Percentiles rank a stretch among this genome's conserved stretches.
Evolutionary conservation across 805 yeast genomes (phyloP).

Genomic region (Barnettozyma populi): DNA sequence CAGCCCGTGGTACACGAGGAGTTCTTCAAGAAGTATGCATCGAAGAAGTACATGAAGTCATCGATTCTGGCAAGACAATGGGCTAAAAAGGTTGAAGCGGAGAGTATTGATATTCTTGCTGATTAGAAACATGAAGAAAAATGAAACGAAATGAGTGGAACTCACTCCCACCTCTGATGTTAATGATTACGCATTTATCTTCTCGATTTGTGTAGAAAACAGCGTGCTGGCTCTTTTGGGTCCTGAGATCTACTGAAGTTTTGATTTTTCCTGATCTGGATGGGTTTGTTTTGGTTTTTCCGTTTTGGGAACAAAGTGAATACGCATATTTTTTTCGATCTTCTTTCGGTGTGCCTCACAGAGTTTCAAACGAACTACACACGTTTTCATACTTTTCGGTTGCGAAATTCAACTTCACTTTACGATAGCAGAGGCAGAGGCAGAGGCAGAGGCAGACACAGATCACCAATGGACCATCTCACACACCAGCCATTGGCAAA

Average conservation of each 20-base stretch:
- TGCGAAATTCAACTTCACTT: no score
- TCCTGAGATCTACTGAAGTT: background rate
- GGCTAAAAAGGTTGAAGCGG: constrained; percentile 53
- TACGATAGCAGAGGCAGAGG: background rate
- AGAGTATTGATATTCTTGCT: constrained; percentile 12
- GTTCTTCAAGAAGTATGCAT: constrained; percentile 86
- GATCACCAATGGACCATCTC: constrained; percentile 10
- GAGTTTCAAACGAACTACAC: background rate
- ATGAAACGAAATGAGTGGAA: background rate
- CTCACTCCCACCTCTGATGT: background rate
- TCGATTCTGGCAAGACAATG: constrained; percentile 74
- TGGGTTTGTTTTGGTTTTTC: constrained; percentile 16
- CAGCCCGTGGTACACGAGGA: constrained; percentile 86
- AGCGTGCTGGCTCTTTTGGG: background rate
- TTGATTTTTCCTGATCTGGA: constrained; percentile 13
- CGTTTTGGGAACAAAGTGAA: constrained; percentile 12
- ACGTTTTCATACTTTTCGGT: background rate
- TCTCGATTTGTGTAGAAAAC: background rate
- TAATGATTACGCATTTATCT: background rate
- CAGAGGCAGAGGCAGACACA: background rate
- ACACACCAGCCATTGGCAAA: constrained; percentile 11
- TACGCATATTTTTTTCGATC: constrained; percentile 4
- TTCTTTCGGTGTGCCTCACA: background rate
- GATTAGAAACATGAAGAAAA: background rate
- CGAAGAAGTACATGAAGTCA: constrained; percentile 81